phyloP scores from a whole-genome alignment of 441 rosid genomes.

The Metrosideros polymorpha region DNA sequence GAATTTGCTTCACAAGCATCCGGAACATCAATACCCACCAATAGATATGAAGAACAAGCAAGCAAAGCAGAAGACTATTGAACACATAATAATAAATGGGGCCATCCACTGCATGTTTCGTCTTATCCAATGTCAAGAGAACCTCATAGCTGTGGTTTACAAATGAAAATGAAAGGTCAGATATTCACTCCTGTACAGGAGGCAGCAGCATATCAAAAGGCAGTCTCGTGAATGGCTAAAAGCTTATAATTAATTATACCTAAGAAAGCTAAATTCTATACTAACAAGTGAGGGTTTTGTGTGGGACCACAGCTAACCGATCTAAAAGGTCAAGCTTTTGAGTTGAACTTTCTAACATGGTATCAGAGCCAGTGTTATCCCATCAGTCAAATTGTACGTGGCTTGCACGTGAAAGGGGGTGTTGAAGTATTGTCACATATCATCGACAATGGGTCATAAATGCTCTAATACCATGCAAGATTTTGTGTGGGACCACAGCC shows the following conservation, averaged over 20 bases:
- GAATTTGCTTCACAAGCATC: constrained; percentile 94
- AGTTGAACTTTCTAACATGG: no score
- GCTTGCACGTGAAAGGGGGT: no score
- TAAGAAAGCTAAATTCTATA: background rate
- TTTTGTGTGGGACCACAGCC: no score
- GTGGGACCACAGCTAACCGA: no score
- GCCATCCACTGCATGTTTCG: constrained; percentile 59
- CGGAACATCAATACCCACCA: constrained; percentile 96
- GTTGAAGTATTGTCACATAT: no score
- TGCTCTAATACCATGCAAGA: no score
- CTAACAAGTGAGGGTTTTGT: background rate
- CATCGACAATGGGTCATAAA: no score
- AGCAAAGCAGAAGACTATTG: constrained; percentile 73
- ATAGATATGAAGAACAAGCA: constrained; percentile 88
- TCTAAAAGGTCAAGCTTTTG: no score
- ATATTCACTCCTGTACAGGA: background rate
- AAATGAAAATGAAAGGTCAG: background rate
- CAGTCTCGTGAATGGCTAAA: background rate
- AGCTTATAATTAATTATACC: background rate
- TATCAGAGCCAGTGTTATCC: no score
- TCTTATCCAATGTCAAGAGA: constrained; percentile 49
- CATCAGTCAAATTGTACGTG: no score
- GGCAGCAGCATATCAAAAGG: background rate
- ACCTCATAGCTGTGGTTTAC: constrained; percentile 69
- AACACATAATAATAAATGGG: constrained; percentile 77